Base-by-base conservation (phyloP, 1,139 yeast species). In the Nakaseomyces nivariensis region DNA sequence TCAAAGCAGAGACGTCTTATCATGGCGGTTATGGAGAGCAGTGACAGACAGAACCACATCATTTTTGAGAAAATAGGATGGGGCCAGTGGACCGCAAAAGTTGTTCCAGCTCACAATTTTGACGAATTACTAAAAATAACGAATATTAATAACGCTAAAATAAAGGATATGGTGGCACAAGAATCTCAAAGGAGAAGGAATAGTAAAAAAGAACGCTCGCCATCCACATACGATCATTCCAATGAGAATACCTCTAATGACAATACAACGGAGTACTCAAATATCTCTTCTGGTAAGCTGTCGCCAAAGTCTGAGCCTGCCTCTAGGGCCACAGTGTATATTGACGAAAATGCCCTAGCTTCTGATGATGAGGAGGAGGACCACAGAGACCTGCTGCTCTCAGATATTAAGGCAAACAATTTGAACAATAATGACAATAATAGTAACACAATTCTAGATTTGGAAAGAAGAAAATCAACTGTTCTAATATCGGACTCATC, bases 51-150 rank as follows among this genome's bases (percentile, higher is more conserved):
- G 29, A 78, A 82, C 51, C 81, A 82, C 40, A 70, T 75, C n/a
- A 79, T 85, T 22, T 90, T 90, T 70, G 96, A 88, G 61, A 90
- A 90, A 70, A 89, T 89, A 41, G 97, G 97, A 27, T 90, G 97
- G 97, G 97, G 97, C 52, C 94, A 92, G 63, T 90, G 97, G 97
- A 88, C 90, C 29, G 95, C 90, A 6, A 75, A 82, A 52, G 78
- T 76, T 13, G 77, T 74, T 48, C 66, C 76, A 8, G 79, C 74
- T 52, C 44, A 41, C 25, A 69, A 68, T 51, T 79, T 80, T 52
- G 75, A 72, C 33, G 72, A 56, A 33, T 66, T 67, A 49, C 60
- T 72, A 42, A 64, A 62, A 36, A 51, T 56, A 9, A 58, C 64
- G 5, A 63, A 64, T 49, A 59, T 61, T 24, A 61, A 66, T 26